Evolutionary conservation across 306 rosid genomes (phyloP).

Genomic region (Abrus pulchellus): DNA sequence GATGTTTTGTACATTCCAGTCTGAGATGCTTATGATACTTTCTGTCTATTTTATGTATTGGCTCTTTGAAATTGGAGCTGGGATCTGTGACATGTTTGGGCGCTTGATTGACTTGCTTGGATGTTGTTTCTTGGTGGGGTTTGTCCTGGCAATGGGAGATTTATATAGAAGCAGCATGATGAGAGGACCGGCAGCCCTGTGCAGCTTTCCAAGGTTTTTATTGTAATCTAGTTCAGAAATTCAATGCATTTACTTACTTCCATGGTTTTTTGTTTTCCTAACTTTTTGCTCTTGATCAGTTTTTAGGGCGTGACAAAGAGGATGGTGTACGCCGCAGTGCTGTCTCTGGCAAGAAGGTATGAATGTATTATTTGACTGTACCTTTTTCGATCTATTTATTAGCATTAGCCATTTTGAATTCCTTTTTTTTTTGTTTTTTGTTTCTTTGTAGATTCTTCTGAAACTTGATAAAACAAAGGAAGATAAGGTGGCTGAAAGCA

Average conservation of each 20-base stretch:
- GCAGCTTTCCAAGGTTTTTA: slow-evolving; percentile 92
- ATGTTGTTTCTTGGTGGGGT: slow-evolving; percentile 76
- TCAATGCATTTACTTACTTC: slow-evolving; percentile 20
- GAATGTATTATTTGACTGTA: neutral
- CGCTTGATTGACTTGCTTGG: slow-evolving; percentile 77
- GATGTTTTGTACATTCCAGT: slow-evolving; percentile 29
- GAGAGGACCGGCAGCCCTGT: slow-evolving; percentile 81
- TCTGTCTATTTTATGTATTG: slow-evolving; percentile 78
- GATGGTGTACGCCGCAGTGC: slow-evolving; percentile 93
- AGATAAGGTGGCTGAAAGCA: slow-evolving; percentile 90
- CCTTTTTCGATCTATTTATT: neutral
- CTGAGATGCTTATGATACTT: slow-evolving; percentile 74
- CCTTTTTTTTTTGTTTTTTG: slow-evolving; percentile 1
- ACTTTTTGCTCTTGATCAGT: slow-evolving; percentile 61
- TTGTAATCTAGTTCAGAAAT: slow-evolving; percentile 31
- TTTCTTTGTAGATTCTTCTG: slow-evolving; percentile 72
- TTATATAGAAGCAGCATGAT: slow-evolving; percentile 84
- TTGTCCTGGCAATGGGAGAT: slow-evolving; percentile 91
- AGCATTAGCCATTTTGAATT: slow-evolving; percentile 10
- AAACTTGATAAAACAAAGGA: slow-evolving; percentile 96
- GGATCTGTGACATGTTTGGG: slow-evolving; percentile 86
- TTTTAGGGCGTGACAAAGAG: slow-evolving; percentile 84
- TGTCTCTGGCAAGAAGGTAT: slow-evolving; percentile 97
- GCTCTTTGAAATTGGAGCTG: slow-evolving; percentile 99
- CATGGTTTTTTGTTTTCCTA: slow-evolving; percentile 9